A percentile compares a stretch with the other conserved stretches of the same genome.
These are phyloP conservation scores for Mariannaea sp. DNA, from an alignment of 2,329 filamentous ascomycete genomes.

Conservation along the genomic window DNA sequence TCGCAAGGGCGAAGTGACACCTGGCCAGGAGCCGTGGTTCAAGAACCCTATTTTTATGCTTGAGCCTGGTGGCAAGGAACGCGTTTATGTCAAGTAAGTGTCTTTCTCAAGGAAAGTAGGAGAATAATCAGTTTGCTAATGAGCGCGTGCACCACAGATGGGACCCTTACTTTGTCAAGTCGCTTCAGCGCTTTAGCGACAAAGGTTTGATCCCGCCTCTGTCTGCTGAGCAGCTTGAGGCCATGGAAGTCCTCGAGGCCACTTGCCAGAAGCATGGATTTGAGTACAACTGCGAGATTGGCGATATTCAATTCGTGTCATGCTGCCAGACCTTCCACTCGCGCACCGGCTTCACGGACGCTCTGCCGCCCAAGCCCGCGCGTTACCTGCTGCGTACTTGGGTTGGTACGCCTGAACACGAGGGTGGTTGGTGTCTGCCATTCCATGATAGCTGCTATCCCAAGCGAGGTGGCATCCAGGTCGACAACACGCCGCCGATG, in stretches of 20 bases:
- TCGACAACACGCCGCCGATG: slow-evolving; percentile 42
- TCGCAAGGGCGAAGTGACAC: slow-evolving; percentile 80
- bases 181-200: slow-evolving; percentile 21
- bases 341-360: slow-evolving; percentile 72
- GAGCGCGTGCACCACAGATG: slow-evolving; percentile 53
- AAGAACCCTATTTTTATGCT: slow-evolving; percentile 75
- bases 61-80: slow-evolving; percentile 59
- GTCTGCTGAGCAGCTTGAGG: slow-evolving; percentile 58
- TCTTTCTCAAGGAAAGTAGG: background rate
- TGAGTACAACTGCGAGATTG: slow-evolving; percentile 83
- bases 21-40: slow-evolving; percentile 76
- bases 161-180: slow-evolving; percentile 74
- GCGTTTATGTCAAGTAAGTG: slow-evolving; percentile 59
- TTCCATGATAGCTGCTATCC: slow-evolving; percentile 78
- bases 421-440: slow-evolving; percentile 82
- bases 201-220: slow-evolving; percentile 26
- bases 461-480: slow-evolving; percentile 85
- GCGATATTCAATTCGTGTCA: slow-evolving; percentile 82
- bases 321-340: slow-evolving; percentile 82
- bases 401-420: slow-evolving; percentile 76
- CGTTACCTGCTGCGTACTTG: slow-evolving; percentile 83
- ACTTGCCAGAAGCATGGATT: slow-evolving; percentile 72
- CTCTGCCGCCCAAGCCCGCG: slow-evolving; percentile 67
- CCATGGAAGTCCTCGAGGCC: slow-evolving; percentile 65
- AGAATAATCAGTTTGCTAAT: background rate